Base-by-base conservation (phyloP, 2,329 filamentous ascomycete genomes). In the Monilinia fructicola region DNA sequence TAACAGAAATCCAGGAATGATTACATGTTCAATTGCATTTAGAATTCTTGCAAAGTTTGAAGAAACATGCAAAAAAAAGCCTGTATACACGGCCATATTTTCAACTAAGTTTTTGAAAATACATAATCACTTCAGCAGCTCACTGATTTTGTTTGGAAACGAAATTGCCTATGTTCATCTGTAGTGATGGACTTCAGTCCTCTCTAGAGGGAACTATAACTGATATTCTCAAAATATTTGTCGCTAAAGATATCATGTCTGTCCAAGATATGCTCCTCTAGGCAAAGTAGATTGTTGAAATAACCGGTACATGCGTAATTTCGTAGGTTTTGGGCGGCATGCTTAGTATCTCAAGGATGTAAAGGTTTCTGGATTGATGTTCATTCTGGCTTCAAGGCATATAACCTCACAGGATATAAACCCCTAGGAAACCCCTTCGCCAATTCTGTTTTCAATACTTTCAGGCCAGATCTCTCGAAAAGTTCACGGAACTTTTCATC, bases 381-480 rank as follows among this genome's bases (percentile, higher is more conserved):
- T 65, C 31, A 65, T 59, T 65, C 54, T 2, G 63, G 67, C 31
- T 67, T 54, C 23, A 96, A 78, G 1, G 91, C 93, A 78, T 93
- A 97, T 77, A 89, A 90, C 73, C 86, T 85, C 23, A 97, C 89
- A 0, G 91, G 90, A 71, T 89, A 88, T 42, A 96, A 76, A 54
- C 83, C 83, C 54, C 73, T 73, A 1, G 78, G 76, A 59, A 95
- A 88, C 0, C 91, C 91, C 48, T 82, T 84, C 78, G 96, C 91
- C 60, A 91, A 72, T 76, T 95, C 91, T 0, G 85, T 87, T 75
- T 81, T 85, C 46, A 92, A 78, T n/a, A 97, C 75, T 64, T 80
- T 83, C 71, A 96, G 76, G 0, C 87, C 89, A 0, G 91, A 90
- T 61, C 87, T 77, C 65, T 84, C 80, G 74, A 97, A 96, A 11